Evolutionary conservation across 106 monocot species (phyloP).

Genomic region (Acorus calamus): DNA sequence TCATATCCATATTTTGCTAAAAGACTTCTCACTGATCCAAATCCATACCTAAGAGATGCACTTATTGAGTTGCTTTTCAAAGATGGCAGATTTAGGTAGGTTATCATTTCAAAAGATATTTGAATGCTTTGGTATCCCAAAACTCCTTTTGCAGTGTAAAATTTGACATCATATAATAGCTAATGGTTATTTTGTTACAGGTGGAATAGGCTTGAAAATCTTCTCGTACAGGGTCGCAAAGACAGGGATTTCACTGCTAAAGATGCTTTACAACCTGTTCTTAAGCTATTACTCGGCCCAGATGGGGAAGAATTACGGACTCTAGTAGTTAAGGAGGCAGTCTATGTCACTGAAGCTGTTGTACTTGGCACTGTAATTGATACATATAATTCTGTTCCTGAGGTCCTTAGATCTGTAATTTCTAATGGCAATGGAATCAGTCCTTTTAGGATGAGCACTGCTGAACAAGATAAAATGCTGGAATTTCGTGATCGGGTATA

Average conservation of each 20-base stretch:
- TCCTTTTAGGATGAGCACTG: conserved; percentile 51
- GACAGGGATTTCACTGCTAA: conserved; percentile 90
- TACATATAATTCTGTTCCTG: conserved; percentile 71
- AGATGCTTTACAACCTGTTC: conserved; percentile 93
- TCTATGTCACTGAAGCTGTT: conserved; percentile 84
- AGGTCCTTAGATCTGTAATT: conserved; percentile 46
- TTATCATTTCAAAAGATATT: too few relatives aligned
- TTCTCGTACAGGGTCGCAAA: conserved; percentile 83
- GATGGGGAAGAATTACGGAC: conserved; percentile 77
- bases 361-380: conserved; percentile 60
- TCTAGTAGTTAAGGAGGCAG: conserved; percentile 85
- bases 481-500: conserved; percentile 69
- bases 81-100: conserved; percentile 96
- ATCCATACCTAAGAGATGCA: conserved; percentile 99
- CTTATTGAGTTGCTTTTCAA: conserved; percentile 95
- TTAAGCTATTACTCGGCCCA: conserved; percentile 72
- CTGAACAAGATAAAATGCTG: conserved; percentile 63
- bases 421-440: conserved; percentile 34
- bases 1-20: conserved; percentile 99
- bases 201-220: conserved; percentile 99
- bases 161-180: neutral
- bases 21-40: conserved; percentile 95
- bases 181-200: conserved; percentile 27
- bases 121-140: too few relatives aligned
- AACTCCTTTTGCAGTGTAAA: conserved; percentile 4